phyloP scores from a whole-genome alignment of 305 asterid species.

The Plantago coronopus region DNA sequence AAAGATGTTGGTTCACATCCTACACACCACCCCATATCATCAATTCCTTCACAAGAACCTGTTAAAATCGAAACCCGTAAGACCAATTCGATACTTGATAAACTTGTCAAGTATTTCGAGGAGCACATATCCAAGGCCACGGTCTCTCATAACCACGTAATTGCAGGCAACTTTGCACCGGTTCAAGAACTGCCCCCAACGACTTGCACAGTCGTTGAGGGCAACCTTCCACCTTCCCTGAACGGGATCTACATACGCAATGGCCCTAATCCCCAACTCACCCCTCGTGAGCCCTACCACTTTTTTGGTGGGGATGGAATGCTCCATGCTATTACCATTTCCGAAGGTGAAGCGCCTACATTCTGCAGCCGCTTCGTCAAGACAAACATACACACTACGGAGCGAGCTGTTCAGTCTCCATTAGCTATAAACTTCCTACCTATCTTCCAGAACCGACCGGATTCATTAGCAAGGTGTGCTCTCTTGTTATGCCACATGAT shows the following conservation, averaged over 20 bases:
- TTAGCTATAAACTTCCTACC: too few species aligned
- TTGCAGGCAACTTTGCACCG: constrained; percentile 45
- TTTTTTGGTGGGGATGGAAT: constrained; percentile 70
- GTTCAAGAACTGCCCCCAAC: constrained; percentile 63
- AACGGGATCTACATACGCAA: constrained; percentile 59
- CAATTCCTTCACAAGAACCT: too few species aligned
- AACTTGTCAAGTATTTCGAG: too few species aligned
- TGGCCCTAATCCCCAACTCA: constrained; percentile 63
- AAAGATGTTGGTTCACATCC: too few species aligned
- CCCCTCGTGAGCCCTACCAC: constrained; percentile 66
- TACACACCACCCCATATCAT: too few species aligned
- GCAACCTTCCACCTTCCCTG: constrained; percentile 41
- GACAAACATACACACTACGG: constrained; percentile 41
- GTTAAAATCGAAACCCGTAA: too few species aligned
- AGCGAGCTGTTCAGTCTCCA: constrained; percentile 37
- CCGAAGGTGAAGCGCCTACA: constrained; percentile 43
- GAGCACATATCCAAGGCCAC: too few species aligned
- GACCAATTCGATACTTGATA: too few species aligned
- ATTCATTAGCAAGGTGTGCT: constrained; percentile 41
- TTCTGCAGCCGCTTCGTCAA: constrained; percentile 56
- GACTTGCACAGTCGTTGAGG: constrained; percentile 38
- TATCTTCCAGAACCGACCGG: constrained; percentile 37
- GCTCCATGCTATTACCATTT: constrained; percentile 52
- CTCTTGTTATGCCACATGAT: constrained; percentile 22
- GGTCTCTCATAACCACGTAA: too few species aligned